These are phyloP conservation scores for Onygenales sp. DNA, from an alignment of 2,329 filamentous ascomycete species.

Conservation along the genomic window DNA sequence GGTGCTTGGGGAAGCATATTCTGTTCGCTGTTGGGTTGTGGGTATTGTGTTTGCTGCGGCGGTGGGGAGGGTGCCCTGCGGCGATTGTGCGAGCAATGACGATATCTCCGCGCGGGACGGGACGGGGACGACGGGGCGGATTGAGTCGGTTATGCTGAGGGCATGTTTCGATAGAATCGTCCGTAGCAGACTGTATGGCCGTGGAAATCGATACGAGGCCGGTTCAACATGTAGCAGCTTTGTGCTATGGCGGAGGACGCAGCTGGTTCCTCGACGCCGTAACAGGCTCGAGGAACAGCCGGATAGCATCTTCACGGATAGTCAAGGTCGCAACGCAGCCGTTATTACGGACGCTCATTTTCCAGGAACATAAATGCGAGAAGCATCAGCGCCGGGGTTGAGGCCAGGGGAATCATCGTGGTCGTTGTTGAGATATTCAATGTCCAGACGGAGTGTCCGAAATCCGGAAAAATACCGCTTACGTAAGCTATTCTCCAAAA, in stretches of 20 bases:
- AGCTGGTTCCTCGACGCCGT: conserved; percentile 1
- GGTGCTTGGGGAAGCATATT: background rate
- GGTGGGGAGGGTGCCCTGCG: background rate
- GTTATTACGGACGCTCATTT: background rate
- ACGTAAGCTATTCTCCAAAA: conserved; percentile 20
- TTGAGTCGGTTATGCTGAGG: conserved; percentile 10
- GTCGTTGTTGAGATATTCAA: background rate
- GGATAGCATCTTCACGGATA: conserved; percentile 10
- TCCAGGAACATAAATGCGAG: background rate
- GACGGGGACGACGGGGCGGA: conserved; percentile 10
- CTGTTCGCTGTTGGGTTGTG: background rate
- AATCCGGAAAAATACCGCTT: conserved; percentile 13
- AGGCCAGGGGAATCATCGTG: background rate
- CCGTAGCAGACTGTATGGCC: conserved; percentile 3
- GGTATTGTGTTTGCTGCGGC: background rate
- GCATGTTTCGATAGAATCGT: conserved; percentile 13
- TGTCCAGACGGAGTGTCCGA: background rate
- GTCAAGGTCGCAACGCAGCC: conserved; percentile 10
- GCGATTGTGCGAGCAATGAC: too few relatives aligned
- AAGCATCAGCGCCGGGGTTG: background rate
- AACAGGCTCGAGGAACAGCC: conserved; percentile 3
- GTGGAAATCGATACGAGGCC: background rate
- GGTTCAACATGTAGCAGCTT: background rate
- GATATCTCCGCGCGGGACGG: background rate
- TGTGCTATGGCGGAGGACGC: background rate